Percentiles rank a stretch among this genome's conserved stretches.
Evolutionary conservation across 2,329 filamentous ascomycete species (phyloP).

Genomic region (Epichloe amarillans): DNA sequence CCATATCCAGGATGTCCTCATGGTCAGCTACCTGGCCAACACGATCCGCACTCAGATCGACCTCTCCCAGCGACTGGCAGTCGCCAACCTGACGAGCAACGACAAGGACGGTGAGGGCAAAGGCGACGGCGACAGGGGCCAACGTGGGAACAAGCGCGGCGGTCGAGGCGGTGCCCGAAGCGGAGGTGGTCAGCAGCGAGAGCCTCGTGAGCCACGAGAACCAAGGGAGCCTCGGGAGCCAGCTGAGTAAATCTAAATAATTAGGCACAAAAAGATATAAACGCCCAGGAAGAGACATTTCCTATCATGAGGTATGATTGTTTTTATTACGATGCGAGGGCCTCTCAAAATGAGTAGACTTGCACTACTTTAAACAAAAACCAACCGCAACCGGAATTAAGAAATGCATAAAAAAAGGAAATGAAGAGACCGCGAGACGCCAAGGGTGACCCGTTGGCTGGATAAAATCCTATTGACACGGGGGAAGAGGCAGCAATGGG

Average conservation of each 20-base stretch:
- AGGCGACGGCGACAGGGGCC: conserved; percentile 29
- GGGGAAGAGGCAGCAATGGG: not conserved
- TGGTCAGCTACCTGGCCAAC: conserved; percentile 96
- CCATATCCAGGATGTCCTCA: conserved; percentile 96
- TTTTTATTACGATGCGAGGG: not conserved
- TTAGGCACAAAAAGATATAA: not conserved
- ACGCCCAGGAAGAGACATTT: conserved; percentile 2
- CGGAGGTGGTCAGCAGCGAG: conserved; percentile 34
- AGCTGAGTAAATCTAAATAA: conserved; percentile 17
- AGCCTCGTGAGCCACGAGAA: conserved; percentile 32
- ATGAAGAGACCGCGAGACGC: not conserved
- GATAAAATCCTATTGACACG: too few relatives aligned
- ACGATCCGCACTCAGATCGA: conserved; percentile 98
- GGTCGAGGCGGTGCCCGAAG: conserved; percentile 38
- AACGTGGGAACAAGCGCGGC: conserved; percentile 37
- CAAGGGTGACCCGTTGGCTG: too few relatives aligned
- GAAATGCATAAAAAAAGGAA: not conserved
- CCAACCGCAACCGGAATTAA: not conserved
- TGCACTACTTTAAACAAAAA: not conserved
- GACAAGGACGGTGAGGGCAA: conserved; percentile 38
- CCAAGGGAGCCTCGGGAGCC: conserved; percentile 23
- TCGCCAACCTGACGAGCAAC: conserved; percentile 45
- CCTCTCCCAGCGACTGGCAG: conserved; percentile 86
- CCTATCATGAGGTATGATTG: not conserved
- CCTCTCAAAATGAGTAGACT: not conserved